Percentiles rank a stretch among this genome's conserved stretches.
Conservation (phyloP, 371 early-diverging fungal species). For the Mucor plumbeus region DNA sequence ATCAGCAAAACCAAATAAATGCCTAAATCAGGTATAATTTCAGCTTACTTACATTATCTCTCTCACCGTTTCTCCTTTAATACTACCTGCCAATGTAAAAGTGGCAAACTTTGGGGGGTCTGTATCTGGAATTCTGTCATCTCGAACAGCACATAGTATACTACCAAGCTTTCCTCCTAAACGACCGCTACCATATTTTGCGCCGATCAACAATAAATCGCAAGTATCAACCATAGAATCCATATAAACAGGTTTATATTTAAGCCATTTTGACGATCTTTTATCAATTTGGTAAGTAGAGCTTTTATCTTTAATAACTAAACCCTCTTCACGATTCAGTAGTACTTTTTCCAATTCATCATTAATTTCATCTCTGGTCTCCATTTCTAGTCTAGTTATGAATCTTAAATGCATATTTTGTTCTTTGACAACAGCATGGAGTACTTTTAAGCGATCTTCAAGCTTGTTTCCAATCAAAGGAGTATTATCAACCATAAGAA, state of each 20-base stretch:
- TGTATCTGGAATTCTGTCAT: slow-evolving; percentile 45
- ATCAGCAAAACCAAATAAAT: neutral
- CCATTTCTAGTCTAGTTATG: slow-evolving; percentile 54
- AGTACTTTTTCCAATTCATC: slow-evolving; percentile 56
- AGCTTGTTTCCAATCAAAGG: slow-evolving; percentile 62
- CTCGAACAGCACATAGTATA: slow-evolving; percentile 73
- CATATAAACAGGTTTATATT: slow-evolving; percentile 80
- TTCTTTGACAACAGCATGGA: slow-evolving; percentile 58
- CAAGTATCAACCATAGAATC: slow-evolving; percentile 69
- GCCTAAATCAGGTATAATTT: neutral
- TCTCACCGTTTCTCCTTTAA: slow-evolving; percentile 59
- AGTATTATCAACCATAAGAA: slow-evolving; percentile 66
- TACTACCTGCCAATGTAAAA: slow-evolving; percentile 74
- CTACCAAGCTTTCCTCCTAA: slow-evolving; percentile 65
- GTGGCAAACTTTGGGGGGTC: slow-evolving; percentile 50
- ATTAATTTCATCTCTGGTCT: slow-evolving; percentile 62
- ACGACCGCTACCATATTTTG: slow-evolving; percentile 66
- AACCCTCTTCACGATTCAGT: slow-evolving; percentile 54
- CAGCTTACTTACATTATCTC: slow-evolving; percentile 40
- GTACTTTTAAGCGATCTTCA: slow-evolving; percentile 49
- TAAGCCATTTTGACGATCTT: slow-evolving; percentile 66
- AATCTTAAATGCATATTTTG: slow-evolving; percentile 57
- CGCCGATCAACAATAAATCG: slow-evolving; percentile 75
- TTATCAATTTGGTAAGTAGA: slow-evolving; percentile 60
- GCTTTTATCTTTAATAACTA: slow-evolving; percentile 73